Conservation (phyloP, 305 asterid species). For the Fraxinus dipetala region DNA sequence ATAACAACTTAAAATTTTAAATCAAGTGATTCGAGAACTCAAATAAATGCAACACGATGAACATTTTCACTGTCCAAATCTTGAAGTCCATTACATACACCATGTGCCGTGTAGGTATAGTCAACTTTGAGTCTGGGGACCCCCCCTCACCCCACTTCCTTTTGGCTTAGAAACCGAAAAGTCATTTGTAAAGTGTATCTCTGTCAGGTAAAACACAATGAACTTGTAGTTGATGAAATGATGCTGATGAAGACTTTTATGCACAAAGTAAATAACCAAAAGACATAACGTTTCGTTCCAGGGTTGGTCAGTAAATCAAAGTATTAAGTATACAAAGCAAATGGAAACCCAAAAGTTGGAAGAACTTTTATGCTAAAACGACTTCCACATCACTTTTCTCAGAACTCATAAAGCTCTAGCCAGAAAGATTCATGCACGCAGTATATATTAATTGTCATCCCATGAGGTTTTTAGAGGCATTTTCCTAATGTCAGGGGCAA, state of each 20-base stretch:
- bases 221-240: background rate
- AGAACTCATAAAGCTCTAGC: background rate
- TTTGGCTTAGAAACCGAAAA: slow-evolving; percentile 19
- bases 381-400: background rate
- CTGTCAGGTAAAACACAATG: background rate
- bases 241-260: slow-evolving; percentile 21
- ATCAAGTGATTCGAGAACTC: background rate
- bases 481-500: background rate
- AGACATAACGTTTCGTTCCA: slow-evolving; percentile 27
- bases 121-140: slow-evolving; percentile 21
- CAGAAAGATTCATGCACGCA: background rate
- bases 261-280: slow-evolving; percentile 7
- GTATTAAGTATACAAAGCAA: slow-evolving; percentile 14
- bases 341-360: background rate
- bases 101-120: background rate
- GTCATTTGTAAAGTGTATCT: slow-evolving; percentile 23
- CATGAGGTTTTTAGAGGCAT: background rate
- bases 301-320: slow-evolving; percentile 26
- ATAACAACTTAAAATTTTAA: too few relatives aligned
- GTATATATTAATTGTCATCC: background rate
- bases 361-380: background rate
- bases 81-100: slow-evolving; percentile 5
- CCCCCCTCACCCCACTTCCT: background rate
- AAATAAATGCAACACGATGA: slow-evolving; percentile 11
- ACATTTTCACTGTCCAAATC: slow-evolving; percentile 11